These are phyloP conservation scores for Annulohypoxylon truncatum DNA, from an alignment of 2,329 filamentous ascomycete genomes.

Conservation along the genomic window DNA sequence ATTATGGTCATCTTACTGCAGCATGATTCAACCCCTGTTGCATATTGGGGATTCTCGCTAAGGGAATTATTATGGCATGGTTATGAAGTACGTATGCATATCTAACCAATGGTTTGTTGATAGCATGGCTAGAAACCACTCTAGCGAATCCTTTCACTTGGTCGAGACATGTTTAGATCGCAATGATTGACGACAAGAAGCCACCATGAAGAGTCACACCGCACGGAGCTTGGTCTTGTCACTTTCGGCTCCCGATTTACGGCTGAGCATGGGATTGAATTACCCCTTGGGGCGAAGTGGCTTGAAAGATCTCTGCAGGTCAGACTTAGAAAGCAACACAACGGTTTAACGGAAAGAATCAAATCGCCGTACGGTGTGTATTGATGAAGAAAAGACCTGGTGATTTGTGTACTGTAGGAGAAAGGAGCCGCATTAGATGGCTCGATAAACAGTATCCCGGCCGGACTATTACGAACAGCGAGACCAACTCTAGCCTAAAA, in stretches of 20 bases:
- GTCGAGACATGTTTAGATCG: no score
- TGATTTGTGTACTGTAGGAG: constrained; percentile 9
- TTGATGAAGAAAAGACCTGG: constrained; percentile 15
- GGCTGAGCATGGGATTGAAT: background rate
- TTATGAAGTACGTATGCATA: background rate
- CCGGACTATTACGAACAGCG: constrained; percentile 8
- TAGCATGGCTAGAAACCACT: background rate
- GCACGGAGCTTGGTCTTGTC: background rate
- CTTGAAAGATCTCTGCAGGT: constrained; percentile 18
- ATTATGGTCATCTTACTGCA: background rate
- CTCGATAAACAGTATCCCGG: constrained; percentile 12
- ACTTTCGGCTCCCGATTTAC: background rate
- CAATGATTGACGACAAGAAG: no score
- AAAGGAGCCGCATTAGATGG: constrained; percentile 20
- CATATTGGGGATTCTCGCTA: constrained; percentile 7
- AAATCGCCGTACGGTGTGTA: background rate
- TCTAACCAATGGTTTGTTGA: background rate
- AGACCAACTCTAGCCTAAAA: constrained; percentile 5
- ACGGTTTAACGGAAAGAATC: background rate
- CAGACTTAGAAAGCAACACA: background rate
- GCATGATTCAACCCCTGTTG: constrained; percentile 16
- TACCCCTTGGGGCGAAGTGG: constrained; percentile 16
- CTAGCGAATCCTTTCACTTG: no score
- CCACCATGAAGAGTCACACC: no score
- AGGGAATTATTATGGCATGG: constrained; percentile 1